phyloP scores from a whole-genome alignment of 2,329 filamentous ascomycete genomes.

The Coccinonectria pachysandricola region DNA sequence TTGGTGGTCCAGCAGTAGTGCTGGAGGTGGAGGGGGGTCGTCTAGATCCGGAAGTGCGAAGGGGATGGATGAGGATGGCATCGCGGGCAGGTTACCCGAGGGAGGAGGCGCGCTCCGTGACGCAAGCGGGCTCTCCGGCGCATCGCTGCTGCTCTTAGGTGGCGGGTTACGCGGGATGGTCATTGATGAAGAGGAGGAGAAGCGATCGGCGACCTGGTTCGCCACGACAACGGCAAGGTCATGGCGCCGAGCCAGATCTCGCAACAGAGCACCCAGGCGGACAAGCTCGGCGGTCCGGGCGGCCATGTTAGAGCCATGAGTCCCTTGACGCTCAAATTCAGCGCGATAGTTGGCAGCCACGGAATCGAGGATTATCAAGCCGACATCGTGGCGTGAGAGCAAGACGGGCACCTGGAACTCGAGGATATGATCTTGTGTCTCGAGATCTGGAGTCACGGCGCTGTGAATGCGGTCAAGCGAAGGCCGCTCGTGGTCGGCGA shows the following conservation, averaged over 20 bases:
- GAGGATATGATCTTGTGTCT: slow-evolving; percentile 91
- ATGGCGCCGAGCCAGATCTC: slow-evolving; percentile 63
- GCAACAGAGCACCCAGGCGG: slow-evolving; percentile 63
- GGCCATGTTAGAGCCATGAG: slow-evolving; percentile 51
- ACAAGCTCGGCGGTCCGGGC: slow-evolving; percentile 68
- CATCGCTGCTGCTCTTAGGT: slow-evolving; percentile 13
- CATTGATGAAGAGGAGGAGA: slow-evolving; percentile 33
- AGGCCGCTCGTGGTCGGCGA: slow-evolving; percentile 27
- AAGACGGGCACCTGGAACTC: slow-evolving; percentile 86
- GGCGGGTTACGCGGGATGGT: slow-evolving; percentile 10
- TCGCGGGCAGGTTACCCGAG: slow-evolving; percentile 20
- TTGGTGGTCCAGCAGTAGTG: slow-evolving; percentile 74
- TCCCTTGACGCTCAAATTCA: slow-evolving; percentile 60
- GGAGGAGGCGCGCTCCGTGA: slow-evolving; percentile 30
- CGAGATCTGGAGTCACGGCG: slow-evolving; percentile 78
- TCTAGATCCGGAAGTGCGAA: slow-evolving; percentile 20
- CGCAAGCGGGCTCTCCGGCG: slow-evolving; percentile 41
- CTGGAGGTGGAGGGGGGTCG: slow-evolving; percentile 30
- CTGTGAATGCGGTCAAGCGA: slow-evolving; percentile 69
- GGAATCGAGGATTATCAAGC: slow-evolving; percentile 79
- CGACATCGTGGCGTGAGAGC: slow-evolving; percentile 63
- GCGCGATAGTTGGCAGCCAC: slow-evolving; percentile 93
- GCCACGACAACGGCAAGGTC: slow-evolving; percentile 80
- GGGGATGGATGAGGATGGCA: slow-evolving; percentile 31
- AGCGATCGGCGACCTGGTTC: slow-evolving; percentile 91